phyloP scores from a whole-genome alignment of 306 rosid genomes.

The Abrus pulchellus region DNA sequence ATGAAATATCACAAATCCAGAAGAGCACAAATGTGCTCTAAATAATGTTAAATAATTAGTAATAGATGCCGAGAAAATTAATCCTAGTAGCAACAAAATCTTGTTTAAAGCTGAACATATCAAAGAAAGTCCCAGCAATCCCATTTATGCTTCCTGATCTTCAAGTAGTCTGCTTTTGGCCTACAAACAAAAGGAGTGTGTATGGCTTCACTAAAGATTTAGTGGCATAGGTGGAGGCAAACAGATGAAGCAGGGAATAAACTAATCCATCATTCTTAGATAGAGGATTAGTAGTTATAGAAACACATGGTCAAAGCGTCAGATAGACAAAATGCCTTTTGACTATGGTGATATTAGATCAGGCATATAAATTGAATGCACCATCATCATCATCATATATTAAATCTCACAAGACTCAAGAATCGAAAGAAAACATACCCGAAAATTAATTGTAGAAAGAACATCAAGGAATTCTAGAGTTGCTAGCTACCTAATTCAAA shows the following conservation, averaged over 20 bases:
- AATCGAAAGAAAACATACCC: conserved; percentile 57
- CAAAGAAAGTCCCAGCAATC: conserved; percentile 57
- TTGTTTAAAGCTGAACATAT: conserved; percentile 51
- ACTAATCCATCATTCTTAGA: conserved; percentile 38
- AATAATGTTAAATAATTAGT: conserved; percentile 34
- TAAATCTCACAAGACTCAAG: conserved; percentile 35
- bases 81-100: conserved; percentile 46
- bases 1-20: conserved; percentile 23
- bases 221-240: conserved; percentile 18
- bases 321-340: conserved; percentile 14
- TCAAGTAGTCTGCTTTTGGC: conserved; percentile 77
- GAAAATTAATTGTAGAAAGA: conserved; percentile 55
- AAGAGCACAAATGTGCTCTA: conserved; percentile 43
- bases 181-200: conserved; percentile 67
- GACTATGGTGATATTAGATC: not conserved
- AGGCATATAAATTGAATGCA: not conserved
- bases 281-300: conserved; percentile 8
- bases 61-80: conserved; percentile 24
- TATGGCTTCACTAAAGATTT: conserved; percentile 54
- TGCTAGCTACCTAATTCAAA: conserved; percentile 58
- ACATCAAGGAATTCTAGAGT: conserved; percentile 55
- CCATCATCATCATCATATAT: not conserved
- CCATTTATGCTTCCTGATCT: conserved; percentile 66
- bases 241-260: conserved; percentile 31
- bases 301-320: conserved; percentile 21